phyloP scores from a whole-genome alignment of 2,329 filamentous ascomycete species.

The Colletotrichum filicis region DNA sequence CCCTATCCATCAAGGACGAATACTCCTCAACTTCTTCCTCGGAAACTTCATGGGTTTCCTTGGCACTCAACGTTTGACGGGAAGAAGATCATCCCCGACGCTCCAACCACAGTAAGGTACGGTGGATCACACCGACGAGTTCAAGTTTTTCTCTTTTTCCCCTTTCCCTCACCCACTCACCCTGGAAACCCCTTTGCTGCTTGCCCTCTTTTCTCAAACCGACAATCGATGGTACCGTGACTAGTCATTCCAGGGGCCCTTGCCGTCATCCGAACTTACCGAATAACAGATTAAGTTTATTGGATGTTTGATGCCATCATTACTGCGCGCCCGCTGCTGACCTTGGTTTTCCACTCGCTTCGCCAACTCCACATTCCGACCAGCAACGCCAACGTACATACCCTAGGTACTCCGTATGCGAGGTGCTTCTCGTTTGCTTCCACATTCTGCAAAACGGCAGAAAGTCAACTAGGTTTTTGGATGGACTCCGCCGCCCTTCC shows the following conservation, averaged over 20 bases:
- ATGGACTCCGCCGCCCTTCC: neutral
- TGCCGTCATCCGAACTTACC: constrained; percentile 31
- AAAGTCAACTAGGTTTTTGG: neutral
- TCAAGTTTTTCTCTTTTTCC: neutral
- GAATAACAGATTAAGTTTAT: constrained; percentile 19
- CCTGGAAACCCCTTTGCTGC: neutral
- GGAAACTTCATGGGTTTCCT: neutral
- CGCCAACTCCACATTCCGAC: neutral
- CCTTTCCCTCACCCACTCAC: neutral
- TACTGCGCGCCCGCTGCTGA: neutral
- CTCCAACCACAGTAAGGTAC: neutral
- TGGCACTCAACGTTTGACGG: constrained; percentile 2
- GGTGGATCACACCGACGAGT: neutral
- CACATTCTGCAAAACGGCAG: neutral
- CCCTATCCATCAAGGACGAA: no score
- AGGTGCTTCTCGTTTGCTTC: neutral
- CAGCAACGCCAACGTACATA: neutral
- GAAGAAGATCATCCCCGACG: neutral
- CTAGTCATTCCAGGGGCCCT: neutral
- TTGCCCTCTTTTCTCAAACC: constrained; percentile 23
- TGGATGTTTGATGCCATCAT: constrained; percentile 26
- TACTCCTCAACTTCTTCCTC: neutral
- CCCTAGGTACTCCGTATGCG: no score
- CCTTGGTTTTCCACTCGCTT: neutral
- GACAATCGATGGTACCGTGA: neutral